Conservation (phyloP, 768 basidiomycete genomes). For the Hirschioporus abietinus region DNA sequence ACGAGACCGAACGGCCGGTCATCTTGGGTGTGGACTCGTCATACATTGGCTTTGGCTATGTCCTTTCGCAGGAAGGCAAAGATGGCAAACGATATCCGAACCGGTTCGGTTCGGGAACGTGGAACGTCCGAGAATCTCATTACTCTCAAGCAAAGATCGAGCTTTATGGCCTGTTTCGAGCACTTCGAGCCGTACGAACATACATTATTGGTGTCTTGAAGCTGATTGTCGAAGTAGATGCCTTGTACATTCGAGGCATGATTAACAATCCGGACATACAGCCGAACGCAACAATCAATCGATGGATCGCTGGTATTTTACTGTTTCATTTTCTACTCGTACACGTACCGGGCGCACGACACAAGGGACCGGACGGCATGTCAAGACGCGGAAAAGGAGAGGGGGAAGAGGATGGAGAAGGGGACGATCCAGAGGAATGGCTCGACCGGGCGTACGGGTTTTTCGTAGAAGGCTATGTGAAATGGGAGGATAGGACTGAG, state of each 20-base stretch:
- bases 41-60: conserved; percentile 12
- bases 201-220: conserved; percentile 26
- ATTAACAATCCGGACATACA: conserved; percentile 21
- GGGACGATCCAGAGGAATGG: conserved; percentile 21
- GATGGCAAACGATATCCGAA: conserved; percentile 21
- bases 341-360: not conserved
- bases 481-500: no score
- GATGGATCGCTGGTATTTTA: conserved; percentile 15
- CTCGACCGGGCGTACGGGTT: conserved; percentile 16
- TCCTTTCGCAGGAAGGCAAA: conserved; percentile 21
- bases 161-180: conserved; percentile 13
- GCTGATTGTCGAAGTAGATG: conserved; percentile 33
- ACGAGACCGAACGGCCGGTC: conserved; percentile 7
- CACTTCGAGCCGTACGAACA: conserved; percentile 7
- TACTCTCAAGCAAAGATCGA: conserved; percentile 31
- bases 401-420: conserved; percentile 14
- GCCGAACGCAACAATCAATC: conserved; percentile 13
- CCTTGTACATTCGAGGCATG: conserved; percentile 34
- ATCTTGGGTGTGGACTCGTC: conserved; percentile 21
- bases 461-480: conserved; percentile 10
- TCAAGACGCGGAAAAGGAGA: not conserved
- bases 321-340: conserved; percentile 5
- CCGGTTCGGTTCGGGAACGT: conserved; percentile 32
- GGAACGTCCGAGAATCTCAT: conserved; percentile 28
- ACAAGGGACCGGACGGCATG: conserved; percentile 1